Evolutionary conservation across 2,329 filamentous ascomycete species (phyloP), one percentile per base, ranked within the genome.

Genomic region (Diaporthe sp.): DNA sequence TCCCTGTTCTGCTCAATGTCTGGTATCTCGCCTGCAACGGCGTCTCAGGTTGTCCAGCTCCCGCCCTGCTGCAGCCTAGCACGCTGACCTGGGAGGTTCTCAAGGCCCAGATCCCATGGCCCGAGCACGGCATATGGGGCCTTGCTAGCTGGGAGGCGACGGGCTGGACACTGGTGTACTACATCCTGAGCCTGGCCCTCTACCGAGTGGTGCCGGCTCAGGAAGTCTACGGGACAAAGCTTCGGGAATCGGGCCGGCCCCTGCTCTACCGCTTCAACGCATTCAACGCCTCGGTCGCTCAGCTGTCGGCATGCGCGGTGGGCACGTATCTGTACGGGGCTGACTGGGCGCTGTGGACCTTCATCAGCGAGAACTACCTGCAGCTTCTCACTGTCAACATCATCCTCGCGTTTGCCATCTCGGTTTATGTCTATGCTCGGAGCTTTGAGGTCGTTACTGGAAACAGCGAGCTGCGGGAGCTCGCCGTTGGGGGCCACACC

Each of bases 291-390:
- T 92, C 92, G 74, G 84, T 94, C 65, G 87, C 93, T 76, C 95
- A 93, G 71, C 86, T 97, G 62, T 87, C 88, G 13, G 87, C 92
- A 8, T 89, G 92, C 65, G 91, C 91, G 42, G 91, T 91, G 5
- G 95, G 95, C 55, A 97, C 94, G 3, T 86, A 91, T 60, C 84
- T 92, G 5, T 89, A 95, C 78, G 95, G 95, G 65, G 90, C 94
- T 51, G 89, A 95, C 37, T 98, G 96, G 80, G 88, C 90, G 9
- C 89, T 97, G 68, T 98, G 95, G 95, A 94, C 92, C 37, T 98
- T 95, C 85, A 94, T 98, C 81, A 93, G 93, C 86, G 92, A 97
- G 80, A 95, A 98, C 85, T 96, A 95, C 81, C 82, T 96, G 65
- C 94, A 95, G 82, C 89, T 98, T 65, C 87, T 97, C 31, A 96